Evolutionary conservation across 192 early-diverging fungal species (phyloP).

Genomic region (Chytriomyces confervae): DNA sequence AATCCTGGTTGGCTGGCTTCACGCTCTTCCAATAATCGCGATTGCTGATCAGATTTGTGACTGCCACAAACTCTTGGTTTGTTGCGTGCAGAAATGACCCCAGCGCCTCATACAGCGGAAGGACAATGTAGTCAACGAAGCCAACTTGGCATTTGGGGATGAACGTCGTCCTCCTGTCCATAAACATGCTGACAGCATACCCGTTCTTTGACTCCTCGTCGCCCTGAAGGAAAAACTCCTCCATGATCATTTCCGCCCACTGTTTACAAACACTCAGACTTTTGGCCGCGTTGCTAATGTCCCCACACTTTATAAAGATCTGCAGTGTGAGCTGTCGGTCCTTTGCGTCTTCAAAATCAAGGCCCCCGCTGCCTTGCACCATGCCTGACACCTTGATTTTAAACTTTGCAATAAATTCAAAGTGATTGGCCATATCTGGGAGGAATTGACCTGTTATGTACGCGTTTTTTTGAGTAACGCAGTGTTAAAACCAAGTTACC

Average conservation of each 20-base stretch:
- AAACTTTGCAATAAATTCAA: slow-evolving; percentile 67
- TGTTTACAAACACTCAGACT: slow-evolving; percentile 48
- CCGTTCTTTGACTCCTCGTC: slow-evolving; percentile 54
- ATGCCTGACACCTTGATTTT: slow-evolving; percentile 56
- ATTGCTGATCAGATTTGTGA: slow-evolving; percentile 33
- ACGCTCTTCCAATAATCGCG: slow-evolving; percentile 40
- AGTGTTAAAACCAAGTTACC: background rate
- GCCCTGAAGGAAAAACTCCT: slow-evolving; percentile 65
- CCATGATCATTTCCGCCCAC: slow-evolving; percentile 64
- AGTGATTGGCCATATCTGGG: slow-evolving; percentile 63
- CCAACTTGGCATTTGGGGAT: slow-evolving; percentile 65
- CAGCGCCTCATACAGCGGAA: slow-evolving; percentile 63
- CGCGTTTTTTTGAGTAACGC: slow-evolving; percentile 26
- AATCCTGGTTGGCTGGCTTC: background rate
- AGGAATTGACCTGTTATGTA: slow-evolving; percentile 27
- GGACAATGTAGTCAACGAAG: slow-evolving; percentile 67
- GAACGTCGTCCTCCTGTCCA: slow-evolving; percentile 53
- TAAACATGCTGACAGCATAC: slow-evolving; percentile 46
- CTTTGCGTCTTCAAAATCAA: slow-evolving; percentile 52
- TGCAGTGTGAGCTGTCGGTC: slow-evolving; percentile 55
- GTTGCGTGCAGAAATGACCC: slow-evolving; percentile 51
- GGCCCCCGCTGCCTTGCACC: background rate
- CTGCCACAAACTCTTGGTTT: slow-evolving; percentile 25
- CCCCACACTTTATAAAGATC: slow-evolving; percentile 66
- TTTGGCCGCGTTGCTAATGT: slow-evolving; percentile 64